Evolutionary conservation across 2,329 filamentous ascomycete species (phyloP), one percentile per base, ranked within the genome.

Genomic region (Colletotrichum euphorbiae): DNA sequence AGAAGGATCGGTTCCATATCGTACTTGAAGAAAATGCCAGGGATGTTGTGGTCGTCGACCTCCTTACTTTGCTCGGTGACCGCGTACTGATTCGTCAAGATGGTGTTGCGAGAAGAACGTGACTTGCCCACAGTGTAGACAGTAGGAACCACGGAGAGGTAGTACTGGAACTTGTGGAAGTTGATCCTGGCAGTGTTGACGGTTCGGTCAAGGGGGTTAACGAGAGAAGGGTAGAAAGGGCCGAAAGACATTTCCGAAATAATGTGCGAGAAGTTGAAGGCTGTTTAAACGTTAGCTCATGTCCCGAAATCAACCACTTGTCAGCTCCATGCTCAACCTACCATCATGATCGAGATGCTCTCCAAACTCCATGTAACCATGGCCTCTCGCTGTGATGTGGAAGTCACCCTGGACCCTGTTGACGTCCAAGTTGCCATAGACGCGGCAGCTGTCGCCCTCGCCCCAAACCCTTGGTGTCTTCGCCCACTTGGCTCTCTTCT

Each of bases 341-440:
- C 93, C 79, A 45, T 78, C 83, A 78, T 98, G 95, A 74, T 97
- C 92, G 71, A 98, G 81, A 82, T 98, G 94, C 43, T 82, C 83
- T 43, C 90, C 92, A 72, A 89, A 85, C 76, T 94, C 93, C 79
- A 89, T 87, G 80, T 99, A 99, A n/a, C 96, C 96, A 79, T 98
- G 95, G 0, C 96, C 96, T 70, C 94, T 84, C 3, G 96, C 96
- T 2, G 96, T 99, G 75, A 99, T 96, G 78, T 99, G 96, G 77
- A 99, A 98, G 79, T 99, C 95, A 4, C 95, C 96, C 80, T 98
- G 95, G 50, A 99, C 96, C 82, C 97, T 97, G 80, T 99, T 99
- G 72, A 97, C 87, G 73, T 97, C 92, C 78, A 99, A 79, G 74
- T 89, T 97, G 38, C 96, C 96, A 78, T 89, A 99, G 71, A 99